A percentile compares a stretch with the other conserved stretches of the same genome.
phyloP scores from a whole-genome alignment of 176 grass and related monocot genomes.

The Cocos nucifera region DNA sequence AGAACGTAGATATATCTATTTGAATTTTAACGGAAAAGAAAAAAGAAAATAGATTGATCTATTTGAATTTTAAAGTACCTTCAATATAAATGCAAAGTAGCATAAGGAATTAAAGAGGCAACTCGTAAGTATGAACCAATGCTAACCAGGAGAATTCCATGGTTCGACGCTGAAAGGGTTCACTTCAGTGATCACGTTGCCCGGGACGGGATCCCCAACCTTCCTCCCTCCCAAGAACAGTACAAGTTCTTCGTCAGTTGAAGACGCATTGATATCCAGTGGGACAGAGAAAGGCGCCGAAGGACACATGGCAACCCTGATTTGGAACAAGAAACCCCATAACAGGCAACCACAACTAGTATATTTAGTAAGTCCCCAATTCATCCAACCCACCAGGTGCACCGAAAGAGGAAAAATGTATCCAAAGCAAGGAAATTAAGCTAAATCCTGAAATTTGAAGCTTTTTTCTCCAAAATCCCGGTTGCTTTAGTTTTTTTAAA shows the following conservation, averaged over 20 bases:
- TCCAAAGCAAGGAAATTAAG: no score
- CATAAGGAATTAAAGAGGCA: slow-evolving; percentile 12
- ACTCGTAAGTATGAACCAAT: slow-evolving; percentile 4
- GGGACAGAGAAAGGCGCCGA: slow-evolving; percentile 3
- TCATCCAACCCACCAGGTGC: no score
- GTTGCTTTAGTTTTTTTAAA: no score
- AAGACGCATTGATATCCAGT: slow-evolving; percentile 19
- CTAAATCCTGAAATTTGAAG: no score
- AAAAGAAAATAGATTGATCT: not conserved
- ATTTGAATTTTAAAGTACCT: not conserved
- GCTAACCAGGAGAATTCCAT: slow-evolving; percentile 27
- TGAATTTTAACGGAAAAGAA: not conserved
- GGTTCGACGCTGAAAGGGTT: slow-evolving; percentile 19
- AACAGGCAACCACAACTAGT: not conserved
- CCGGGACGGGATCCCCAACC: slow-evolving; percentile 18
- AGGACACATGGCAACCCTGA: slow-evolving; percentile 27
- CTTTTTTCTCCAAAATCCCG: no score
- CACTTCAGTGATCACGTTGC: slow-evolving; percentile 24
- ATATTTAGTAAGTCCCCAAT: no score
- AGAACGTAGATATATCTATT: not conserved
- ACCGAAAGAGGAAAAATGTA: no score
- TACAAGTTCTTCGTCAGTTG: slow-evolving; percentile 36
- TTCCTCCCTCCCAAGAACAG: slow-evolving; percentile 32
- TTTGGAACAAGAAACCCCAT: slow-evolving; percentile 1
- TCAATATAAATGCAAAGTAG: slow-evolving; percentile 3